Percentiles rank a stretch among this genome's conserved stretches.
Conservation (phyloP, 2,329 filamentous ascomycete species). For the Erysiphe neolycopersici region DNA sequence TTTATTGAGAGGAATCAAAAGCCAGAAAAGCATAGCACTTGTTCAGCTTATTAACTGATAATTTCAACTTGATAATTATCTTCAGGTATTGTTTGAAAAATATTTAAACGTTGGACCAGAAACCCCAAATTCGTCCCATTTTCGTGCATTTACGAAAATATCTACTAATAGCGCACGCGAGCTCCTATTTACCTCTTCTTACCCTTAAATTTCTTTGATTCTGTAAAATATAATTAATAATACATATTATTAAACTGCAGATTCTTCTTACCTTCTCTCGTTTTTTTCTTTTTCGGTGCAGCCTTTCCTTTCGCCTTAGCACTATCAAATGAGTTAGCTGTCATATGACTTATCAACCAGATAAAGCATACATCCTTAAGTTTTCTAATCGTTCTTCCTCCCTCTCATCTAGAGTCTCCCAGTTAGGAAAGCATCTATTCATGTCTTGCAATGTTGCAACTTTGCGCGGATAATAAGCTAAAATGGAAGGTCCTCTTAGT, state of each 20-base stretch:
- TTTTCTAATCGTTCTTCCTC: constrained; percentile 60
- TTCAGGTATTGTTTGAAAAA: background rate
- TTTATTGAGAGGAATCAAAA: background rate
- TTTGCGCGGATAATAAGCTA: constrained; percentile 67
- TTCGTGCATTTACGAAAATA: background rate
- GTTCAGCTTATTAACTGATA: background rate
- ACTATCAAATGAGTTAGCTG: constrained; percentile 19
- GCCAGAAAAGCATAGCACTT: background rate
- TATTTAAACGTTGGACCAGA: background rate
- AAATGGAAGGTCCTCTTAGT: constrained; percentile 56
- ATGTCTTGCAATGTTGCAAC: constrained; percentile 38
- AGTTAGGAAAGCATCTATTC: constrained; percentile 25
- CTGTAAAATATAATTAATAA: constrained; percentile 8
- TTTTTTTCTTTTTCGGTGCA: constrained; percentile 70
- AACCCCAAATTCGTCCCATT: background rate
- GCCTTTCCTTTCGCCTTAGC: constrained; percentile 63
- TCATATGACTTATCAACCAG: background rate
- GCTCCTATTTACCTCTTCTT: constrained; percentile 18
- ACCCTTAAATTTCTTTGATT: constrained; percentile 20
- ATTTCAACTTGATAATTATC: background rate
- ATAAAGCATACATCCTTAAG: constrained; percentile 29
- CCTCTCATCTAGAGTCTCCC: constrained; percentile 32
- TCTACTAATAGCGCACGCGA: background rate
- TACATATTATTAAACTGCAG: background rate
- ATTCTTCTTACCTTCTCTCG: constrained; percentile 15